phyloP scores from a whole-genome alignment of 805 yeast genomes.

The Nakazawaea sp. region DNA sequence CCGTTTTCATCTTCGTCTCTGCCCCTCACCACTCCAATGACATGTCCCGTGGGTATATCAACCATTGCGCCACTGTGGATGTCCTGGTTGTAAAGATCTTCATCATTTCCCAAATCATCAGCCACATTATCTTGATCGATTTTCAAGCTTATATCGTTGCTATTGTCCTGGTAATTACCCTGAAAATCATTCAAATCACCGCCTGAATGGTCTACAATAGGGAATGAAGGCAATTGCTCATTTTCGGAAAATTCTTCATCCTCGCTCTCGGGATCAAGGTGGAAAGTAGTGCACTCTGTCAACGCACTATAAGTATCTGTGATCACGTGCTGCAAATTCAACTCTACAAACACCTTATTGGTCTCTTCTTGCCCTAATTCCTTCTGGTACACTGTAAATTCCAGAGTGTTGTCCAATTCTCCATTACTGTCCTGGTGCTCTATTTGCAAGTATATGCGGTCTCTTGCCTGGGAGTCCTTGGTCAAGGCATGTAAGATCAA shows the following conservation, averaged over 20 bases:
- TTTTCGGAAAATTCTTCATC: constrained; percentile 3
- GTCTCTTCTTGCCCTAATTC: neutral
- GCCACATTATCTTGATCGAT: constrained; percentile 16
- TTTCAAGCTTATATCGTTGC: constrained; percentile 3
- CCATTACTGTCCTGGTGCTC: neutral
- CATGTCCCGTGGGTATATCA: constrained; percentile 12
- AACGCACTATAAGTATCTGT: constrained; percentile 25
- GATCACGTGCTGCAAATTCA: constrained; percentile 1
- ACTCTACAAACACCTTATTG: neutral
- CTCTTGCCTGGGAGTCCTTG: constrained; percentile 1
- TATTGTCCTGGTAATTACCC: too few relatives aligned
- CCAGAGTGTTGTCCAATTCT: constrained; percentile 1
- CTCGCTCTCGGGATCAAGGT: constrained; percentile 21
- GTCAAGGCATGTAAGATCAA: constrained; percentile 14
- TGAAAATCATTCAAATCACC: constrained; percentile 2
- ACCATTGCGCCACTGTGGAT: constrained; percentile 18
- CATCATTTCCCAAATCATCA: constrained; percentile 19
- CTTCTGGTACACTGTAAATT: neutral
- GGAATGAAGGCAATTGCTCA: constrained; percentile 1
- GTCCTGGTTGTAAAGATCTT: constrained; percentile 1
- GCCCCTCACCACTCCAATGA: neutral
- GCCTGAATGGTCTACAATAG: neutral
- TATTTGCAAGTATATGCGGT: constrained; percentile 13
- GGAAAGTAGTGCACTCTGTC: constrained; percentile 30
- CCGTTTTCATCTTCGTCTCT: neutral